A percentile compares a stretch with the other conserved stretches of the same genome.
Conservation (phyloP, 768 basidiomycete species). For the Naematelia encephala region DNA sequence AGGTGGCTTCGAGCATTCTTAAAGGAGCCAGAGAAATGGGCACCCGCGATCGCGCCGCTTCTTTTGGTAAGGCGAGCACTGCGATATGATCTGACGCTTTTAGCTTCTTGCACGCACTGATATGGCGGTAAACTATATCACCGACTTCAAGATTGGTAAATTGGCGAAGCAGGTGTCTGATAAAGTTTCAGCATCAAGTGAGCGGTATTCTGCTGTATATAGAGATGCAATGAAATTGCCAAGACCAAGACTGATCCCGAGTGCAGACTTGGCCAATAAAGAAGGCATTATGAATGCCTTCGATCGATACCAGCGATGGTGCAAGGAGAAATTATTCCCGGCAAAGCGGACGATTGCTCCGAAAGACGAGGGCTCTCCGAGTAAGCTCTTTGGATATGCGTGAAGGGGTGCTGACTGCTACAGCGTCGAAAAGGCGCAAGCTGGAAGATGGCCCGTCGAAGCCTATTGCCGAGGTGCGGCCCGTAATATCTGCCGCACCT, state of each 20-base stretch:
- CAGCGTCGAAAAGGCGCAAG: slow-evolving; percentile 25
- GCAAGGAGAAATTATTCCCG: slow-evolving; percentile 6
- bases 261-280: neutral
- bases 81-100: neutral
- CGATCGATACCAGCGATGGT: slow-evolving; percentile 5
- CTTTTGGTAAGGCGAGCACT: slow-evolving; percentile 21
- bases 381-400: neutral
- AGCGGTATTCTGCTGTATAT: slow-evolving; percentile 1
- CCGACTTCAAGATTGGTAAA: slow-evolving; percentile 21
- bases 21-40: slow-evolving; percentile 32
- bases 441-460: slow-evolving; percentile 14
- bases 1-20: slow-evolving; percentile 21
- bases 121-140: slow-evolving; percentile 25
- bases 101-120: slow-evolving; percentile 35
- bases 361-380: neutral
- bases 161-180: slow-evolving; percentile 9
- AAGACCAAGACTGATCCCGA: neutral
- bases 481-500: neutral
- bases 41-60: slow-evolving; percentile 21
- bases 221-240: neutral
- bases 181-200: slow-evolving; percentile 14
- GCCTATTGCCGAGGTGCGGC: neutral
- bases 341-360: neutral
- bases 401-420: neutral
- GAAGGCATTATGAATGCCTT: slow-evolving; percentile 10